These are phyloP conservation scores for Ilex aquifolium DNA, from an alignment of 257 asterid genomes.

Conservation along the genomic window DNA sequence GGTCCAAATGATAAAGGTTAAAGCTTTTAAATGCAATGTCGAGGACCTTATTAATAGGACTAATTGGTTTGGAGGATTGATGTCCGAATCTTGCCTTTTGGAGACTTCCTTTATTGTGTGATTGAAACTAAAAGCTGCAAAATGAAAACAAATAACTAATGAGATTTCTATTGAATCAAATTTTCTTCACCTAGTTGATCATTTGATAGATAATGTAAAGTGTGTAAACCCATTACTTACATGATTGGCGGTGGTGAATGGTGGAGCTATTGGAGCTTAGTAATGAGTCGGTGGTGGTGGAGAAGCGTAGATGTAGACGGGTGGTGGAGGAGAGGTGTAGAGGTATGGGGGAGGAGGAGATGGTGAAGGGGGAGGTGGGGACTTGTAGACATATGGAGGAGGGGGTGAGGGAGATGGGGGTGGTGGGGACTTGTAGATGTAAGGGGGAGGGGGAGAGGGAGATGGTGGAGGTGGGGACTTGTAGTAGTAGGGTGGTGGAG, in stretches of 20 bases:
- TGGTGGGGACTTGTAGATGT: too few species aligned
- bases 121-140: constrained; percentile 5
- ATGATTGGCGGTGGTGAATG: constrained; percentile 7
- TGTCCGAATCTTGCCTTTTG: not conserved
- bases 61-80: not conserved
- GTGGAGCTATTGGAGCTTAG: constrained; percentile 7
- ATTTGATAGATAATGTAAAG: too few species aligned
- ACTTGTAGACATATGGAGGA: too few species aligned
- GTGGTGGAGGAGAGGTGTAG: constrained; percentile 21
- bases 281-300: constrained; percentile 16
- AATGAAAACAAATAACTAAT: too few species aligned
- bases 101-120: constrained; percentile 14
- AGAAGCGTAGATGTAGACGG: constrained; percentile 18
- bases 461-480: too few species aligned
- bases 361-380: not conserved
- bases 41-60: constrained; percentile 10
- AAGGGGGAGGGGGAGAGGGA: too few species aligned
- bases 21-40: not conserved
- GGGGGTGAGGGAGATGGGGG: too few species aligned
- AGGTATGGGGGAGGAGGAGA: constrained; percentile 11
- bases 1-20: not conserved
- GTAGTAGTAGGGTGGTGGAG: too few species aligned
- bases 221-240: not conserved
- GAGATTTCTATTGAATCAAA: too few species aligned
- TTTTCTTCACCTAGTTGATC: too few species aligned